These are phyloP conservation scores for Rauvolfia tetraphylla DNA, from an alignment of 257 asterid species.

Conservation along the genomic window DNA sequence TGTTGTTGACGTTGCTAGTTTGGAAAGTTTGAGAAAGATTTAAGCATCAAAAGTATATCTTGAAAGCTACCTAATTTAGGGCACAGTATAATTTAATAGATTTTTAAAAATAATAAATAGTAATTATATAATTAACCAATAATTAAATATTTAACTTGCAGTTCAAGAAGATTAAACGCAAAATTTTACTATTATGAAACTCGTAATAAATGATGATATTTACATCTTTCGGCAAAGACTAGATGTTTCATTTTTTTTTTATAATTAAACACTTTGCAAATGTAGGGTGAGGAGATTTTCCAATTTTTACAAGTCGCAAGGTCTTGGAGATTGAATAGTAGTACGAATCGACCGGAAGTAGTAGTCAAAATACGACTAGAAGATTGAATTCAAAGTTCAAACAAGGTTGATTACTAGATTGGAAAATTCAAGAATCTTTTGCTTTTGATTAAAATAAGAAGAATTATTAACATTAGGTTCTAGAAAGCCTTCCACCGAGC, in stretches of 20 bases:
- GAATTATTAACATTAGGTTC: neutral
- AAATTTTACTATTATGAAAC: neutral
- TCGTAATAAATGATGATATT: neutral
- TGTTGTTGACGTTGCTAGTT: neutral
- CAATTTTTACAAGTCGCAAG: neutral
- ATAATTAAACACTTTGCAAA: neutral
- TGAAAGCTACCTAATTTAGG: no score
- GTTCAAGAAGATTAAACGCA: no score
- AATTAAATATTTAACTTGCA: no score
- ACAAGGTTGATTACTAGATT: neutral
- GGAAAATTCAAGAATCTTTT: neutral
- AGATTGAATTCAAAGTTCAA: slow-evolving; percentile 5
- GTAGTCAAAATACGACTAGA: neutral
- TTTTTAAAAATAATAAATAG: no score
- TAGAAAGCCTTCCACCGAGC: neutral
- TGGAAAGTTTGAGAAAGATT: neutral
- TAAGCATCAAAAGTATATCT: no score
- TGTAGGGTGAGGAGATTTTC: neutral
- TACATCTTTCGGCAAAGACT: neutral
- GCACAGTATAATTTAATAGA: no score
- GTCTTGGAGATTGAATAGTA: neutral
- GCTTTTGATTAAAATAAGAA: neutral
- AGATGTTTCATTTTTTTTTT: neutral
- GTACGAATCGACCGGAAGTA: neutral
- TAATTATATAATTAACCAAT: no score